Conservation (phyloP, 2,329 filamentous ascomycete genomes). For the Blastomyces percursus region DNA sequence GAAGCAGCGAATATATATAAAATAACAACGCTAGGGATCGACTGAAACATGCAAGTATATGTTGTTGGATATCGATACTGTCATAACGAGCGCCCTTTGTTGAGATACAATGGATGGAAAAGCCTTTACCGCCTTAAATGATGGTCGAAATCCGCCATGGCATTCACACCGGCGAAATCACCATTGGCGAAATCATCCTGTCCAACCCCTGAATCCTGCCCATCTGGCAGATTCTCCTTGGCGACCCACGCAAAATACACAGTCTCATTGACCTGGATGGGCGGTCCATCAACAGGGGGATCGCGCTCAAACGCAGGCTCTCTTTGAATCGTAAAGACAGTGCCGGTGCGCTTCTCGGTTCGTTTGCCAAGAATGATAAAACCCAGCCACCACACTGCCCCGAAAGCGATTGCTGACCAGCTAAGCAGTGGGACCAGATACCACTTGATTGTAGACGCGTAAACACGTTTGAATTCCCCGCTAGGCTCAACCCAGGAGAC, state of each 20-base stretch:
- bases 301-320: conserved; percentile 1
- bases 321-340: conserved; percentile 2
- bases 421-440: conserved; percentile 6
- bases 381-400: conserved; percentile 6
- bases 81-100: background rate
- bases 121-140: background rate
- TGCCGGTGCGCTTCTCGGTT: conserved; percentile 2
- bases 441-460: background rate
- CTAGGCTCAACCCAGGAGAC: conserved; percentile 5
- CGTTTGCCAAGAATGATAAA: conserved; percentile 1
- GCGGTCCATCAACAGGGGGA: background rate
- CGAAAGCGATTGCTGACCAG: conserved; percentile 1
- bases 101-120: background rate
- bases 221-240: background rate
- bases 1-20: background rate
- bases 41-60: background rate
- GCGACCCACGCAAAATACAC: conserved; percentile 6
- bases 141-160: background rate
- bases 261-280: conserved; percentile 4
- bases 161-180: background rate
- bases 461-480: background rate
- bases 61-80: background rate
- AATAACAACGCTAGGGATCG: background rate
- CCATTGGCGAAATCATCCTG: background rate
- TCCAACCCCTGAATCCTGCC: background rate